Conservation (phyloP, 164 flowering plant species). For the Warburgia ugandensis region DNA sequence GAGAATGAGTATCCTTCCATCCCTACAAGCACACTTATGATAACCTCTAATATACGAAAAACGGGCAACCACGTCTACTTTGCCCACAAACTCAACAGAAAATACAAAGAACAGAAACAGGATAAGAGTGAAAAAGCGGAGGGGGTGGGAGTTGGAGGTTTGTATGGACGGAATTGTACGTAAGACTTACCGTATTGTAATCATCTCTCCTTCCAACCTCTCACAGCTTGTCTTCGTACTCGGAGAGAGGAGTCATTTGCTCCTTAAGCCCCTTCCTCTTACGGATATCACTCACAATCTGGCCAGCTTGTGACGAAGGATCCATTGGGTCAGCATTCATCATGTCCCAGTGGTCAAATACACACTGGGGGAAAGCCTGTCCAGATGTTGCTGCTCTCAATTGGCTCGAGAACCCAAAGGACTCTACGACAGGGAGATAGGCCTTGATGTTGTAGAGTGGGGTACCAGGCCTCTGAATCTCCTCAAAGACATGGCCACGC, state of each 20-base stretch:
- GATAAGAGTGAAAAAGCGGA: too few species aligned
- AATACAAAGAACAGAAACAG: too few species aligned
- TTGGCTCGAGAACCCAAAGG: conserved; percentile 37
- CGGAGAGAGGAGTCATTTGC: conserved; percentile 45
- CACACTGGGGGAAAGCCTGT: conserved; percentile 52
- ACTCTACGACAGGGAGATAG: conserved; percentile 43
- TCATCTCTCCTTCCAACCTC: conserved; percentile 2
- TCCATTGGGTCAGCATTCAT: conserved; percentile 45
- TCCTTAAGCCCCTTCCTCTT: conserved; percentile 51
- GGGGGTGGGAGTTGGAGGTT: too few species aligned
- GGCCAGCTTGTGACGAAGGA: conserved; percentile 28
- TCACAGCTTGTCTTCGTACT: conserved; percentile 46
- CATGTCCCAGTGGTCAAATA: conserved; percentile 58
- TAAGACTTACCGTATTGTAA: neutral
- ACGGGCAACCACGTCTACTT: too few species aligned
- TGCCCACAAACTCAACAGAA: too few species aligned
- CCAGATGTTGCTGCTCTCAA: conserved; percentile 50
- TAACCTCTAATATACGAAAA: too few species aligned
- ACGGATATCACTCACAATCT: conserved; percentile 30
- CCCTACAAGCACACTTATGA: too few species aligned
- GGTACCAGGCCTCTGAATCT: conserved; percentile 29
- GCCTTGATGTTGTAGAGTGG: conserved; percentile 43
- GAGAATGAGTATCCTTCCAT: too few species aligned
- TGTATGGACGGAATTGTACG: neutral
- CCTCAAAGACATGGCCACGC: conserved; percentile 32